Base-by-base conservation (phyloP, 306 rosid species). In the Elaeagnus macrophylla region DNA sequence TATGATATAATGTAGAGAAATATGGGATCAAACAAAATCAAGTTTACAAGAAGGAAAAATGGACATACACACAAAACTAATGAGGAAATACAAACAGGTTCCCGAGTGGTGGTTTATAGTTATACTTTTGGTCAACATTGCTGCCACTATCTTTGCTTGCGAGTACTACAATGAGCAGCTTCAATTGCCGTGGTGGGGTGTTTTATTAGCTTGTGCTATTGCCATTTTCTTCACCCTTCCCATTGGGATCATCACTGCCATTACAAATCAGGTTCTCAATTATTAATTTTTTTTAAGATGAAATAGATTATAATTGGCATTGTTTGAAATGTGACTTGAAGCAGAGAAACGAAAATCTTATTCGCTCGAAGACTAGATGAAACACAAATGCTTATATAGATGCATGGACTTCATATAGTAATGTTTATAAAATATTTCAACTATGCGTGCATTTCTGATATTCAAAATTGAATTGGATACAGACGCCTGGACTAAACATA, bases 131-230 rank as follows among this genome's bases (percentile, higher is more conserved):
- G 75, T 36, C 9, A 83, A 65, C 75, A 77, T 86, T 52, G 81
- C 80, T 12, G 48, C 48, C 14, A 79, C 94, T 18, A 14, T 86
- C 37, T 81, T 86, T 53, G 64, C 73, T 0, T 86, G 97, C 42
- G 71, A 86, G 45, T 90, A 86, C 59, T 86, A 73, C 81, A 90
- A 63, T 5, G 84, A 81, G 0, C 95, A 90, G 46, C 81, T 90
- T 19, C 97, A 90, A 44, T 57, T 90, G 47, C 97, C 97, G n/a
- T 83, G 97, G 97, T 90, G 97, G 95, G 97, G 97, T 46, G 95
- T 90, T 54, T 53, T 90, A 6, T 69, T 90, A 1, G 97, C 97
- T 11, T 86, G 94, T 69, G 78, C 39, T 40, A 77, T 90, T 56
- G 94, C 97, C 63, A 64, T 90, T 17, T 32, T 79, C 55, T 90